Percentiles rank a stretch among this genome's conserved stretches.
Conservation (phyloP, 495 filamentous ascomycete species). For the Talaromyces trachyspermus region DNA sequence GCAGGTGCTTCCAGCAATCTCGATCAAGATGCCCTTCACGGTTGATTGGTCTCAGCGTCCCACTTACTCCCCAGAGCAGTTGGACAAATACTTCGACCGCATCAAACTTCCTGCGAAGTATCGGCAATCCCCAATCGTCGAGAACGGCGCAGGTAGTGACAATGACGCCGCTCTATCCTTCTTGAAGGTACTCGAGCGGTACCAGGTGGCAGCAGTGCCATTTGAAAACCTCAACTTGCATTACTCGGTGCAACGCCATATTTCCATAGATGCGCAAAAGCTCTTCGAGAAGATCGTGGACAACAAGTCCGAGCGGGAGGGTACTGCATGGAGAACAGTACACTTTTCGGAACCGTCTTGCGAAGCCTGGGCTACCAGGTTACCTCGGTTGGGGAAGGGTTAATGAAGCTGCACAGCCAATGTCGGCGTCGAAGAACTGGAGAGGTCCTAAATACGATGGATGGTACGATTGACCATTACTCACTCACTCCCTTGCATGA, state of each 20-base stretch:
- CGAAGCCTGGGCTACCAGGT: constrained; percentile 50
- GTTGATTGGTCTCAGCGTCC: constrained; percentile 12
- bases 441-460: constrained; percentile 15
- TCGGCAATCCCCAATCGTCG: constrained; percentile 5
- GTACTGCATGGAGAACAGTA: constrained; percentile 66
- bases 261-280: constrained; percentile 46
- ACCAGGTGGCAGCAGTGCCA: constrained; percentile 51
- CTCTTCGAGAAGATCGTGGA: constrained; percentile 56
- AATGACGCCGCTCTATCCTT: constrained; percentile 9
- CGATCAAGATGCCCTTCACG: constrained; percentile 8
- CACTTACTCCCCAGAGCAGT: constrained; percentile 9
- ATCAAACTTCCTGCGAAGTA: constrained; percentile 12
- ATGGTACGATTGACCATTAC: constrained; percentile 7
- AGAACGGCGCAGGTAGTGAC: not conserved
- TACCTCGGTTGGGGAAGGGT: constrained; percentile 28
- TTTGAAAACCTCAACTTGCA: constrained; percentile 56
- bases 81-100: constrained; percentile 14
- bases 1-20: not conserved
- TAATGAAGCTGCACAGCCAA: constrained; percentile 12
- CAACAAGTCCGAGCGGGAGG: constrained; percentile 42
- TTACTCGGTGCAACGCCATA: constrained; percentile 39
- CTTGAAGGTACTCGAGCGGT: constrained; percentile 12
- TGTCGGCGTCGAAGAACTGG: constrained; percentile 12
- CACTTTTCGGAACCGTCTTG: constrained; percentile 53
- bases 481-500: not conserved